Evolutionary conservation across 768 basidiomycete genomes (phyloP).

Genomic region (Amanita polypyramis): DNA sequence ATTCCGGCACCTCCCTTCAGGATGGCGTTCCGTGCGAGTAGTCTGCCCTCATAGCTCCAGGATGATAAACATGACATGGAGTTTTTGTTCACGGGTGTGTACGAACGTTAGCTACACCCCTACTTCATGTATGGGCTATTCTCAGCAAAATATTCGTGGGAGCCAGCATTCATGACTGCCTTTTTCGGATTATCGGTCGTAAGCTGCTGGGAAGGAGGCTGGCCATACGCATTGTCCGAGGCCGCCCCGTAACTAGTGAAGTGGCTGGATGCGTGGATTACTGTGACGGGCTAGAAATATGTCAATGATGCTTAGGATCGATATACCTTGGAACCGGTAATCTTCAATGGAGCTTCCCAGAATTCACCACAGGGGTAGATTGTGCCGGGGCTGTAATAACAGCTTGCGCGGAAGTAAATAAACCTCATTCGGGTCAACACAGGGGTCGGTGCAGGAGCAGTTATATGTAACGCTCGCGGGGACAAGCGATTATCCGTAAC

Average conservation of each 20-base stretch:
- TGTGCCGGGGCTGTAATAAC: background rate
- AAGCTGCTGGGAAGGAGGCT: conserved; percentile 25
- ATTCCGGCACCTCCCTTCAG: no score
- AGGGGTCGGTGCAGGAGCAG: background rate
- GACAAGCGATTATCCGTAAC: no score
- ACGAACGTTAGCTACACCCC: no score
- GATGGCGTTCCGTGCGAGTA: no score
- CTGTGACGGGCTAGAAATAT: conserved; percentile 16
- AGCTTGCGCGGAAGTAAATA: no score
- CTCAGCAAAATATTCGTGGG: conserved; percentile 42
- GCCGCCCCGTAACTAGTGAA: conserved; percentile 34
- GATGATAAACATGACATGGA: no score
- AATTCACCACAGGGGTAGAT: background rate
- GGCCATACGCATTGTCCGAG: conserved; percentile 35
- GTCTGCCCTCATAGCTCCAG: no score
- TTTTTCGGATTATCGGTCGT: conserved; percentile 24
- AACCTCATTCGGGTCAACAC: background rate
- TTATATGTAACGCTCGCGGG: background rate
- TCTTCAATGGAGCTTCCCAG: conserved; percentile 7
- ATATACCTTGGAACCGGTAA: conserved; percentile 8
- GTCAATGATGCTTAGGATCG: background rate
- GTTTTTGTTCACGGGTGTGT: no score
- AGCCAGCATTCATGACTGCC: conserved; percentile 34
- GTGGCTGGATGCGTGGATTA: conserved; percentile 35
- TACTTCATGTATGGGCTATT: conserved; percentile 23